Evolutionary conservation across 495 filamentous ascomycete species (phyloP), one percentile per base, ranked within the genome.

Genomic region (Penicillium odoratum): DNA sequence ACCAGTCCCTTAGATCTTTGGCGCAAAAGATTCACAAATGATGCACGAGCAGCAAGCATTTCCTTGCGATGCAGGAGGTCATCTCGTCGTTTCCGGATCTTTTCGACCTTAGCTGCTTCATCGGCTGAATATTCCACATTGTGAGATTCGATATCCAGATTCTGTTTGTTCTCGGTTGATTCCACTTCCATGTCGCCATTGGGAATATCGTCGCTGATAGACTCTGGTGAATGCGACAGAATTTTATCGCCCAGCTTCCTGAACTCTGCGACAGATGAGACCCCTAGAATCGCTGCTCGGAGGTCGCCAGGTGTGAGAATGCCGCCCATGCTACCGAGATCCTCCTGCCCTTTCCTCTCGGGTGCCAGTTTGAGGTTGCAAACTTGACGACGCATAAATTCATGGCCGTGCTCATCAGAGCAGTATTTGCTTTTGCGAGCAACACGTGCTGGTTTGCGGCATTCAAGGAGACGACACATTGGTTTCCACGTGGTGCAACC

Each of bases 91-190:
- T 70, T 67, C 33, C 72, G 71, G n/a, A 83, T 61, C 45, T 76
- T 74, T 42, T 74, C 71, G 26, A 83, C 64, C 36, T 71, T 73
- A 16, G 68, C 56, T 7, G 65, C 66, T 46, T 83, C 80, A 10
- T 77, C 71, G 5, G 66, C 52, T 0, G 78, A 74, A 60, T 78
- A 80, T 25, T 62, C 69, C 21, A 74, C 57, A 48, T 63, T 67
- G 18, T 65, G 57, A 36, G 63, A 55, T 34, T 72, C 59, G 53
- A 70, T 57, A 31, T 75, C 74, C 8, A 76, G 57, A 7, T 65
- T 86, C 64, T 94, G 88, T 58, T 93, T 90, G 51, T 91, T 91
- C 70, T 86, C 57, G 88, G 83, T 76, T 56, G 89, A 84, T 63
- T 91, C 85, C 67, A 87, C 86, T 69, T 68, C 65, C 4, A 46